These are phyloP conservation scores for Priceomyces medius DNA, from an alignment of 805 yeast species.

Conservation along the genomic window DNA sequence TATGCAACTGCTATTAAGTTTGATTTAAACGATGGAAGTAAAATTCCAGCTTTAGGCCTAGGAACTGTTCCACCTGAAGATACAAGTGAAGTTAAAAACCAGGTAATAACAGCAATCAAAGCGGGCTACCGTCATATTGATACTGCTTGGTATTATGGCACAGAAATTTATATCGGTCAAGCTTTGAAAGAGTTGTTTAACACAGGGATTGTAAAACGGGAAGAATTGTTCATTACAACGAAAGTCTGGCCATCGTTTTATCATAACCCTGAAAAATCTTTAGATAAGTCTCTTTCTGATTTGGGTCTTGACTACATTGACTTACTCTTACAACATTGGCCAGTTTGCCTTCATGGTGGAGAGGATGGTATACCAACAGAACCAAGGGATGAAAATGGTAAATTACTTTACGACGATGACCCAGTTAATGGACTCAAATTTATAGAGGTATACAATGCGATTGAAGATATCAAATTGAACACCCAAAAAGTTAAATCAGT, in stretches of 20 bases:
- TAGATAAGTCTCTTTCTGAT: slow-evolving; percentile 39
- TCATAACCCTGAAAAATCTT: slow-evolving; percentile 40
- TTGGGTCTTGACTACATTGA: slow-evolving; percentile 48
- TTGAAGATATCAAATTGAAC: slow-evolving; percentile 28
- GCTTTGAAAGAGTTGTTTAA: slow-evolving; percentile 48
- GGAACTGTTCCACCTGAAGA: slow-evolving; percentile 47
- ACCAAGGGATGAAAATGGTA: slow-evolving; percentile 39
- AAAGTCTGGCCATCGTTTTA: slow-evolving; percentile 46
- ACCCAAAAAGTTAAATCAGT: slow-evolving; percentile 33
- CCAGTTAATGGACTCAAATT: slow-evolving; percentile 32
- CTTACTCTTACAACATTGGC: slow-evolving; percentile 51
- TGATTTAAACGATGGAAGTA: slow-evolving; percentile 54
- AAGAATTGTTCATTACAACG: slow-evolving; percentile 40
- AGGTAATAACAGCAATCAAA: slow-evolving; percentile 37
- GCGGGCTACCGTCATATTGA: slow-evolving; percentile 52
- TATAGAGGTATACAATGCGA: slow-evolving; percentile 27
- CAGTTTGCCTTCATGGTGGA: slow-evolving; percentile 41
- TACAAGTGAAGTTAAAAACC: slow-evolving; percentile 29
- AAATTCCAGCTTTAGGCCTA: slow-evolving; percentile 66
- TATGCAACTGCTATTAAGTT: slow-evolving; percentile 39
- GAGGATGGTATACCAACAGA: slow-evolving; percentile 36
- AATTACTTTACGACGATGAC: slow-evolving; percentile 32
- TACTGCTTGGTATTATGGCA: slow-evolving; percentile 51
- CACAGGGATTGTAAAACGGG: slow-evolving; percentile 49
- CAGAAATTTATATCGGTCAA: slow-evolving; percentile 44